phyloP scores from a whole-genome alignment of 768 basidiomycete species.

The Phaffia tasmanica region DNA sequence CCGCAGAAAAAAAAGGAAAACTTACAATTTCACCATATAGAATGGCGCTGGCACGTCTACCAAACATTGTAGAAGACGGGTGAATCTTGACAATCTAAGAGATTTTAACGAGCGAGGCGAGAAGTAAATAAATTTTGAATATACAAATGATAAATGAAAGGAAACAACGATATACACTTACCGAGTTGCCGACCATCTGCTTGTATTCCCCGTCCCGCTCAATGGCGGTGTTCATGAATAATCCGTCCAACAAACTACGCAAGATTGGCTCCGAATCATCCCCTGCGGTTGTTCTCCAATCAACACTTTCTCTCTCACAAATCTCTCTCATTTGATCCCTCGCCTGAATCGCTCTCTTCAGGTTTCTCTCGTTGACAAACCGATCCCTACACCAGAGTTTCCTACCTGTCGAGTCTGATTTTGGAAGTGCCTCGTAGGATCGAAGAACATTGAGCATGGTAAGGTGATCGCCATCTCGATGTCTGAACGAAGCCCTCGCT shows the following conservation, averaged over 20 bases:
- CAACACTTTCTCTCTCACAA: slow-evolving; percentile 50
- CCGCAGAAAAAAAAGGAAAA: slow-evolving; percentile 17
- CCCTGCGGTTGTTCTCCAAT: slow-evolving; percentile 51
- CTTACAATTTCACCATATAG: slow-evolving; percentile 87
- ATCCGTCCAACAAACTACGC: slow-evolving; percentile 59
- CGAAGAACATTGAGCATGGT: slow-evolving; percentile 75
- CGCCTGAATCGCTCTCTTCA: slow-evolving; percentile 67
- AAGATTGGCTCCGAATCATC: slow-evolving; percentile 60
- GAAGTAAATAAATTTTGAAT: neutral
- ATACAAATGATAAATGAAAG: neutral
- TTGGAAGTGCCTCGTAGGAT: slow-evolving; percentile 50
- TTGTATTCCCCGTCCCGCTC: slow-evolving; percentile 72
- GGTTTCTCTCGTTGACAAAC: slow-evolving; percentile 67
- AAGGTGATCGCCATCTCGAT: slow-evolving; percentile 80
- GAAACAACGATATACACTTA: slow-evolving; percentile 20
- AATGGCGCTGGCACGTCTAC: slow-evolving; percentile 73
- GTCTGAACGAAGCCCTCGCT: slow-evolving; percentile 64
- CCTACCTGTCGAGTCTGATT: slow-evolving; percentile 36
- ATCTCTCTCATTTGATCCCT: slow-evolving; percentile 61
- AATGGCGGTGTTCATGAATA: slow-evolving; percentile 72
- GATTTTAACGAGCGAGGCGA: neutral
- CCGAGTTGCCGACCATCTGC: slow-evolving; percentile 48
- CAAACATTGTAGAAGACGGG: slow-evolving; percentile 68
- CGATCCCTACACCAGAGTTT: slow-evolving; percentile 73
- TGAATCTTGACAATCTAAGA: slow-evolving; percentile 69